These are phyloP conservation scores for Aspergillus hancockii DNA, from an alignment of 495 filamentous ascomycete genomes.

Conservation along the genomic window DNA sequence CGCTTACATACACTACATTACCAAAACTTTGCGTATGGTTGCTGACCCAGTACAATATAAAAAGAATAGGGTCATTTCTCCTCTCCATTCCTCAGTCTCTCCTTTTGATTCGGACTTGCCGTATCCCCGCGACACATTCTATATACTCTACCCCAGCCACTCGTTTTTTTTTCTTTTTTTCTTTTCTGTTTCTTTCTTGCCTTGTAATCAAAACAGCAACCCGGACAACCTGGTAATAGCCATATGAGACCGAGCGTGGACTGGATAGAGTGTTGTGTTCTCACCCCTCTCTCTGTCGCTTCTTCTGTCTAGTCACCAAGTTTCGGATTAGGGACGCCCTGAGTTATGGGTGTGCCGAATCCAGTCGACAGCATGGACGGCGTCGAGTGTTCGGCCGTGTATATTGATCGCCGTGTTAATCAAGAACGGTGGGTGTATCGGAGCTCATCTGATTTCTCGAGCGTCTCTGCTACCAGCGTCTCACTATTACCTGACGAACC, in stretches of 20 bases:
- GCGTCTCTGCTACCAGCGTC: conserved; percentile 25
- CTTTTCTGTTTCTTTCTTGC: not conserved
- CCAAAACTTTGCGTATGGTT: conserved; percentile 5
- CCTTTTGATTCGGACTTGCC: conserved; percentile 7
- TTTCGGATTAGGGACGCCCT: conserved; percentile 14
- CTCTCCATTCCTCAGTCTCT: conserved; percentile 8
- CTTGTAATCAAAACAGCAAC: not conserved
- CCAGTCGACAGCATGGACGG: conserved; percentile 58
- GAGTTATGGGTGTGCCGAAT: conserved; percentile 23
- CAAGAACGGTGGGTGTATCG: conserved; percentile 61
- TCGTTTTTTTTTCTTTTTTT: conserved; percentile 17
- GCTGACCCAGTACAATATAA: conserved; percentile 17
- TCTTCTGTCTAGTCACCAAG: conserved; percentile 13
- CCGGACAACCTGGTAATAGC: not conserved
- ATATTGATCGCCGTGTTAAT: conserved; percentile 73
- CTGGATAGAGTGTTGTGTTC: conserved; percentile 13
- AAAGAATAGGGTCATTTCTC: conserved; percentile 12
- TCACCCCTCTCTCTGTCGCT: conserved; percentile 13
- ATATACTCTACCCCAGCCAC: conserved; percentile 15
- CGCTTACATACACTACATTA: conserved; percentile 19
- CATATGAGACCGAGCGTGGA: conserved; percentile 24
- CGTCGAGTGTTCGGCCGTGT: conserved; percentile 75
- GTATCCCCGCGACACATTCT: conserved; percentile 4
- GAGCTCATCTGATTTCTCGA: conserved; percentile 34
- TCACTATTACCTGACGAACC: conserved; percentile 45